Evolutionary conservation across 805 yeast genomes (phyloP).

Genomic region (Komagataella phaffii): DNA sequence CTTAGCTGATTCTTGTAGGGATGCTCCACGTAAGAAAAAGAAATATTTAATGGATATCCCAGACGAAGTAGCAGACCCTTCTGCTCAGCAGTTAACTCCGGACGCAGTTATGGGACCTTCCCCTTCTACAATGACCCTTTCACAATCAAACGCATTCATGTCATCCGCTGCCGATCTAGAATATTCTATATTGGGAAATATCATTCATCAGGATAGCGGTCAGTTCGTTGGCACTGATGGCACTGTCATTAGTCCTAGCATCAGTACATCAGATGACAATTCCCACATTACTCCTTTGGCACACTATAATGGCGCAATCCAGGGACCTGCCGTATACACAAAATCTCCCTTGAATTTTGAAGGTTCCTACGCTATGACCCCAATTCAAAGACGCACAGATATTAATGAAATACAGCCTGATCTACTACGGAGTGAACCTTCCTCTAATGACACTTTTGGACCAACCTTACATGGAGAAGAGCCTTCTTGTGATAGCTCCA

Average conservation of each 20-base stretch:
- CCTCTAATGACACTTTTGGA: background rate
- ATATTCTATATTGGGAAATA: constrained; percentile 54
- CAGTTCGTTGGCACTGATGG: constrained; percentile 12
- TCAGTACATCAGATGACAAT: constrained; percentile 18
- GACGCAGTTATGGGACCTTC: background rate
- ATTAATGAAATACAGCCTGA: background rate
- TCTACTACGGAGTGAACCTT: background rate
- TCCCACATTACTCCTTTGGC: background rate
- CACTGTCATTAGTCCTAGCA: constrained; percentile 15
- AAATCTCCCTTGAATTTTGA: background rate
- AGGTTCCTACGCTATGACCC: background rate
- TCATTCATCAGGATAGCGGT: constrained; percentile 32
- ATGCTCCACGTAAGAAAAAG: constrained; percentile 80
- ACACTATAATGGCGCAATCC: background rate
- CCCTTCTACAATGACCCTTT: constrained; percentile 7
- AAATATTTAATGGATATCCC: constrained; percentile 65
- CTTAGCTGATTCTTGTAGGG: constrained; percentile 56
- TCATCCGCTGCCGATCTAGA: constrained; percentile 66
- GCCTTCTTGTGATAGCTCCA: constrained; percentile 40
- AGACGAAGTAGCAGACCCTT: constrained; percentile 4
- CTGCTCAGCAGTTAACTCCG: background rate
- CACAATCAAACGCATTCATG: constrained; percentile 21
- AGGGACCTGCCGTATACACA: constrained; percentile 1
- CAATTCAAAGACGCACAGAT: background rate
- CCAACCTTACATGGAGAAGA: constrained; percentile 6